phyloP scores from a whole-genome alignment of 1,284 basidiomycete species.

The Rugosomyces carneus region DNA sequence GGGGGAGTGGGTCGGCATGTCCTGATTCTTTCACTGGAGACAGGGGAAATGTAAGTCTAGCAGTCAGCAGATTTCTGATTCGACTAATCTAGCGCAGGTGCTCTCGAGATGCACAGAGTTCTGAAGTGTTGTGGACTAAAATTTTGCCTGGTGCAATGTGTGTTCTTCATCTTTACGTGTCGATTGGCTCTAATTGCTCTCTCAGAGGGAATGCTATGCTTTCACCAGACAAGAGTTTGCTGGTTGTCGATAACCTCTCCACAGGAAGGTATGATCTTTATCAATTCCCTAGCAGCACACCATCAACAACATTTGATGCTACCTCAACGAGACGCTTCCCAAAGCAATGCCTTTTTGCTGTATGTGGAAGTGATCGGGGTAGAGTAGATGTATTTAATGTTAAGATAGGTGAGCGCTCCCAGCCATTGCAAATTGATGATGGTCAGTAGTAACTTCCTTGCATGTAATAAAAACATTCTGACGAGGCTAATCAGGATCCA shows the following conservation, averaged over 20 bases:
- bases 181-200: neutral
- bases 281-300: constrained; percentile 10
- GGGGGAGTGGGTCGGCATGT: constrained; percentile 8
- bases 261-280: constrained; percentile 7
- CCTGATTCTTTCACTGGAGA: constrained; percentile 1
- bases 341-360: constrained; percentile 7
- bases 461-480: neutral
- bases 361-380: constrained; percentile 8
- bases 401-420: constrained; percentile 1
- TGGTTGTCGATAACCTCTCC: constrained; percentile 11
- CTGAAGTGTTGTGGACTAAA: constrained; percentile 6
- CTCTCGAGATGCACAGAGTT: constrained; percentile 9
- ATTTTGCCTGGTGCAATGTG: constrained; percentile 7
- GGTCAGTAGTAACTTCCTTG: neutral
- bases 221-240: constrained; percentile 6
- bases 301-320: constrained; percentile 1
- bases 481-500: constrained; percentile 1
- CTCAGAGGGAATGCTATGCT: constrained; percentile 3
- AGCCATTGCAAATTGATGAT: neutral
- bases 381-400: constrained; percentile 7
- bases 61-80: neutral
- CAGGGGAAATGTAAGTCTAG: neutral
- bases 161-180: neutral
- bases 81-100: neutral
- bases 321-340: constrained; percentile 2